These are phyloP conservation scores for Lentinula edodes DNA, from an alignment of 768 basidiomycete genomes.

Conservation along the genomic window DNA sequence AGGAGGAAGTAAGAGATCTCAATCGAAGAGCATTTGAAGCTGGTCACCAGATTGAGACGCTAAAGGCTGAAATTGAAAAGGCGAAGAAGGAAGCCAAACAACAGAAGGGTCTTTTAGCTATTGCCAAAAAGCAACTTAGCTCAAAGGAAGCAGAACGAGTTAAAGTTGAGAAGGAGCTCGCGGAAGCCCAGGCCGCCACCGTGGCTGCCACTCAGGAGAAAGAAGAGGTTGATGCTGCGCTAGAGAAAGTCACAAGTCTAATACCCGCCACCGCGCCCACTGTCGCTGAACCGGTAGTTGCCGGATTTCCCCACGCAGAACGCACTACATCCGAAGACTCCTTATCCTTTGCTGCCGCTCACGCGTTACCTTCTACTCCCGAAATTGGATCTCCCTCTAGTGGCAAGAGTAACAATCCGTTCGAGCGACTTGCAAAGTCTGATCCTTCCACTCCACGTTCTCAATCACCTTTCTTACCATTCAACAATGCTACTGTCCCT, in stretches of 20 bases:
- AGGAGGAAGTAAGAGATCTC: slow-evolving; percentile 87
- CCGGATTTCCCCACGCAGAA: slow-evolving; percentile 12
- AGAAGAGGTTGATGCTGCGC: slow-evolving; percentile 47
- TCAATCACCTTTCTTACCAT: slow-evolving; percentile 57
- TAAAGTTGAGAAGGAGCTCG: slow-evolving; percentile 66
- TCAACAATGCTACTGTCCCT: slow-evolving; percentile 31
- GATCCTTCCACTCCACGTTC: slow-evolving; percentile 36
- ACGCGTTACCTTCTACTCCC: slow-evolving; percentile 70
- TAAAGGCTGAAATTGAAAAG: slow-evolving; percentile 80
- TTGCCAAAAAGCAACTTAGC: slow-evolving; percentile 89
- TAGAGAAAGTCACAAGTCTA: slow-evolving; percentile 27
- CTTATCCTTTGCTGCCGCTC: slow-evolving; percentile 56
- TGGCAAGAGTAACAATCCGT: slow-evolving; percentile 86
- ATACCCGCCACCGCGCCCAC: not conserved
- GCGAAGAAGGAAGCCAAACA: slow-evolving; percentile 91
- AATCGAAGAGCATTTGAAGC: slow-evolving; percentile 82
- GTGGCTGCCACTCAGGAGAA: slow-evolving; percentile 48
- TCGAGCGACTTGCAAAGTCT: slow-evolving; percentile 62
- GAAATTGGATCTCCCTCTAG: slow-evolving; percentile 42
- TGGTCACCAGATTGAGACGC: slow-evolving; percentile 60
- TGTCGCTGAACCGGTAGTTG: not conserved
- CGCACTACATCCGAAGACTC: slow-evolving; percentile 42
- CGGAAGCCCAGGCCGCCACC: slow-evolving; percentile 55
- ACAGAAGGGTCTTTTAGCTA: slow-evolving; percentile 92
- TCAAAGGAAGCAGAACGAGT: slow-evolving; percentile 76